phyloP scores from a whole-genome alignment of 2,329 filamentous ascomycete genomes.

The Alternaria brassicae region DNA sequence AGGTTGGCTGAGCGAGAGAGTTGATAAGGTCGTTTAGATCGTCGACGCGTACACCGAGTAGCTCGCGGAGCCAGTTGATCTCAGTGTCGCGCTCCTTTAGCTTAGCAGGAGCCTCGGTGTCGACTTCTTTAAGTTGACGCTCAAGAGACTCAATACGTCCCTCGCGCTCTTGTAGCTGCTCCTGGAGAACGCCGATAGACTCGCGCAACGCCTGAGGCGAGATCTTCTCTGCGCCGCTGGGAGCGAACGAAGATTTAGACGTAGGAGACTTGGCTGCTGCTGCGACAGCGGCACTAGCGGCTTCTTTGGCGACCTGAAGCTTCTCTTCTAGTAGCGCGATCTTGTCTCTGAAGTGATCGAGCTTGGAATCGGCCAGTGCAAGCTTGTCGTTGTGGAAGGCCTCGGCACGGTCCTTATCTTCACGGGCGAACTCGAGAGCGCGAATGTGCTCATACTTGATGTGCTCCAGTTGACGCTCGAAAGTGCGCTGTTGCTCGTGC shows the following conservation, averaged over 20 bases:
- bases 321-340: conserved; percentile 87
- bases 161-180: conserved; percentile 95
- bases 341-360: conserved; percentile 84
- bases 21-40: conserved; percentile 92
- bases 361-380: conserved; percentile 81
- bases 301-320: conserved; percentile 86
- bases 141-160: conserved; percentile 87
- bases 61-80: conserved; percentile 91
- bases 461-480: conserved; percentile 47
- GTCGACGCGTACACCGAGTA: conserved; percentile 86
- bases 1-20: conserved; percentile 75
- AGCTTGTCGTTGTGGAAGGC: conserved; percentile 81
- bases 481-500: conserved; percentile 58
- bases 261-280: conserved; percentile 63
- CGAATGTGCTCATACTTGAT: conserved; percentile 66
- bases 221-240: conserved; percentile 76
- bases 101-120: conserved; percentile 80
- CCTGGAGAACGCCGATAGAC: conserved; percentile 94
- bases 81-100: conserved; percentile 92
- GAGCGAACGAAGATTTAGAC: conserved; percentile 43
- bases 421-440: conserved; percentile 73
- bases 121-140: conserved; percentile 69
- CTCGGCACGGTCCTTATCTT: conserved; percentile 83
- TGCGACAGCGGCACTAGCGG: conserved; percentile 82
- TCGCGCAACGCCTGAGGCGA: conserved; percentile 94